These are phyloP conservation scores for Neofusicoccum sp. DNA, from an alignment of 2,329 filamentous ascomycete species.

Conservation along the genomic window DNA sequence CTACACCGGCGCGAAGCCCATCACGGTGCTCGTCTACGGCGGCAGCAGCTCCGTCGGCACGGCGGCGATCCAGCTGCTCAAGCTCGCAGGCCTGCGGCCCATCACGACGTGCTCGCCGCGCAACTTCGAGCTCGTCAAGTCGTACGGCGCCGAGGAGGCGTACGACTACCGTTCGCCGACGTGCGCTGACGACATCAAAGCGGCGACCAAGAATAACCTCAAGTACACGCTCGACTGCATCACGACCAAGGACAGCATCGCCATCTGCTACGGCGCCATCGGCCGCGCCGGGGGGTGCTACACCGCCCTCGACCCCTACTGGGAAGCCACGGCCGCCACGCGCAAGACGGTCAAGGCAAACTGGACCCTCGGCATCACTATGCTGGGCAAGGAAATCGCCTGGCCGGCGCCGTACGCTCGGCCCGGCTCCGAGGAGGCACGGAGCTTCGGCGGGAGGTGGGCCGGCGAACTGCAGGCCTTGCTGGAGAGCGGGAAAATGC, in stretches of 20 bases:
- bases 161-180: slow-evolving; percentile 28
- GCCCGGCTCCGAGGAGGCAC: too few species aligned
- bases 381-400: slow-evolving; percentile 25
- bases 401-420: too few species aligned
- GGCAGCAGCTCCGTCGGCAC: slow-evolving; percentile 50
- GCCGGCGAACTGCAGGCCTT: too few species aligned
- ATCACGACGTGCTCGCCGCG: slow-evolving; percentile 54
- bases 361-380: neutral
- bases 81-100: slow-evolving; percentile 40
- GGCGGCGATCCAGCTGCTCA: slow-evolving; percentile 46
- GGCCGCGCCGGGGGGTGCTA: slow-evolving; percentile 45
- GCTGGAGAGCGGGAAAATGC: too few species aligned
- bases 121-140: slow-evolving; percentile 2
- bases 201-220: slow-evolving; percentile 39
- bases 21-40: slow-evolving; percentile 48
- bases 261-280: slow-evolving; percentile 43
- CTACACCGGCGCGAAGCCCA: neutral
- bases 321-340: neutral
- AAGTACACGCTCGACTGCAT: slow-evolving; percentile 52
- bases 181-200: slow-evolving; percentile 37
- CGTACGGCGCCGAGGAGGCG: neutral
- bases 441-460: too few species aligned
- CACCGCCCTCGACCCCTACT: slow-evolving; percentile 23
- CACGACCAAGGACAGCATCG: slow-evolving; percentile 35
- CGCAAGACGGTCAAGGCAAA: neutral